Base-by-base conservation (phyloP, 805 yeast species). In the Ogataea nakhonphanomensis region DNA sequence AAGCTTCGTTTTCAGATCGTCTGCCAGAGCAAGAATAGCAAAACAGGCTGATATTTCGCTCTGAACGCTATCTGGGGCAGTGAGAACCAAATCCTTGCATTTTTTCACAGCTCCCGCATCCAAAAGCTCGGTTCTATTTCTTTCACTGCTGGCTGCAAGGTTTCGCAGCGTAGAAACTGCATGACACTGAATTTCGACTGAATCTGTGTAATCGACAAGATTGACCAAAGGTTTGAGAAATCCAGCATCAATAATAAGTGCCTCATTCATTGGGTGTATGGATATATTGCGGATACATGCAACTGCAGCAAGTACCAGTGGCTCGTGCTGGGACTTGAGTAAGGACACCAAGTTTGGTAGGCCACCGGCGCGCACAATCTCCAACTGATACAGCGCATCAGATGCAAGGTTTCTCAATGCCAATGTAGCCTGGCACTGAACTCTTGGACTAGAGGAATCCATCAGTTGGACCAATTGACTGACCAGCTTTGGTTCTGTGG, bases 231-330 rank as follows among this genome's bases (percentile, higher is more conserved):
- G 98, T 56, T 82, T 81, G 56, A 93, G 73, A 67, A 93, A 93
- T 1, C 99, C 99, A 5, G 98, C 96, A 50, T 93, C 97, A 41
- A 93, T 93, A 34, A 93, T 93, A 42, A 93, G 72, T 11, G 95
- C 91, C 69, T 93, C 99, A 62, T 93, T 93, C 64, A 86, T 74
- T 24, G 99, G 97, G 59, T 93, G 98, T 47, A 93, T 93, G 7
- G 97, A 89, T 41, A 93, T 88, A 63, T 93, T 93, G 68, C 99
- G 81, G 49, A 93, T 88, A 67, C 99, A 93, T 2, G 99, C 99
- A 35, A 93, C 99, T 7, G 98, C 93, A 6, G 99, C 98, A 41
- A 93, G 71, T 8, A 91, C 88, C 47, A 93, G 73, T 24, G 97
- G 96, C 58, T 88, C 91, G 58, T 90, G 95, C 47, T 83, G 79